phyloP scores from a whole-genome alignment of 2,329 filamentous ascomycete genomes.

The Bisporella sp. region DNA sequence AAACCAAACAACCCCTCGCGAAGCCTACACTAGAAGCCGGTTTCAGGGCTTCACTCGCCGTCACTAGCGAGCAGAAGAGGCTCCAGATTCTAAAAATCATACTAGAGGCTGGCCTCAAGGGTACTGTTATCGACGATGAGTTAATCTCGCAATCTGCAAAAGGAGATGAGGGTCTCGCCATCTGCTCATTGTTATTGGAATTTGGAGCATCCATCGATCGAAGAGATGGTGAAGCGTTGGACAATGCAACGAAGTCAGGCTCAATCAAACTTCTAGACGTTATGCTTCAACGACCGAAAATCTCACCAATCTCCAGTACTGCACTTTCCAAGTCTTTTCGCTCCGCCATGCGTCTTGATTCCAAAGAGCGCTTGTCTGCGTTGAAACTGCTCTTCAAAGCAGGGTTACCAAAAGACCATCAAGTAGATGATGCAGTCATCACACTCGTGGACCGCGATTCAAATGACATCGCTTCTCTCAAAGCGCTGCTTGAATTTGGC shows the following conservation, averaged over 20 bases:
- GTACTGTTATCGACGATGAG: slow-evolving; percentile 2
- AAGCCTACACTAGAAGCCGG: slow-evolving; percentile 2
- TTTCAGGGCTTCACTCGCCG: slow-evolving; percentile 2
- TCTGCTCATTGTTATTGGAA: slow-evolving; percentile 40
- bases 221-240: slow-evolving; percentile 44
- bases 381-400: too few species aligned
- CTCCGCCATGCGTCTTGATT: too few species aligned
- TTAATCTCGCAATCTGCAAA: background rate
- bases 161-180: slow-evolving; percentile 5
- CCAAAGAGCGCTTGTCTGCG: too few species aligned
- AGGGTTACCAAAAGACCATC: background rate
- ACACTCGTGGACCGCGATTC: slow-evolving; percentile 40
- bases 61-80: background rate
- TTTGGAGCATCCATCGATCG: slow-evolving; percentile 44
- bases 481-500: slow-evolving; percentile 35
- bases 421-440: slow-evolving; percentile 12
- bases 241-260: slow-evolving; percentile 24
- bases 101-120: slow-evolving; percentile 5
- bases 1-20: background rate
- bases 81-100: slow-evolving; percentile 3
- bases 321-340: too few species aligned
- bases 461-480: slow-evolving; percentile 35
- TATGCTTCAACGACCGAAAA: background rate
- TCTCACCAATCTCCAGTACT: background rate
- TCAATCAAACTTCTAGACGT: slow-evolving; percentile 3